phyloP scores from a whole-genome alignment of 2,329 filamentous ascomycete genomes.

The Penicillium brevicompactum region DNA sequence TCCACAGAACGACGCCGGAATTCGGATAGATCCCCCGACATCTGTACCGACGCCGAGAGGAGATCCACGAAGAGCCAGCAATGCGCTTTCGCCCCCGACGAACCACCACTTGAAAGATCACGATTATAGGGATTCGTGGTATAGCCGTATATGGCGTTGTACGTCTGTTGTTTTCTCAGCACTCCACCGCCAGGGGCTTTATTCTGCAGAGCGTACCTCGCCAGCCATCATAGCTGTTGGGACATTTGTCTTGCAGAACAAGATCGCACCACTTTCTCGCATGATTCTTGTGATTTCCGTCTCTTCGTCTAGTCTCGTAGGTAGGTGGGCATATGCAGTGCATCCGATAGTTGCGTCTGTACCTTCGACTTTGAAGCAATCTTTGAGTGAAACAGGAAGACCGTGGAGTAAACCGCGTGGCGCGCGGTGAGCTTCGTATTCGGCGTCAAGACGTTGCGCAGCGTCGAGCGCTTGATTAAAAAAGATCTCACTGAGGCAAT shows the following conservation, averaged over 20 bases:
- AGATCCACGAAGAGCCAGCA: constrained; percentile 52
- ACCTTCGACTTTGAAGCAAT: constrained; percentile 61
- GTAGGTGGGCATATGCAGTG: not conserved
- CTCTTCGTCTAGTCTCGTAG: not conserved
- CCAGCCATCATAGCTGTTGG: constrained; percentile 49
- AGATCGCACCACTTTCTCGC: constrained; percentile 45
- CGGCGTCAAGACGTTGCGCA: constrained; percentile 54
- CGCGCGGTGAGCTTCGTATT: constrained; percentile 51
- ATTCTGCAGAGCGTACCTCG: not conserved
- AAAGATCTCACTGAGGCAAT: constrained; percentile 38
- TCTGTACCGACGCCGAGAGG: constrained; percentile 57
- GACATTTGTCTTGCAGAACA: constrained; percentile 58
- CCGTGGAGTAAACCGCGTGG: constrained; percentile 68
- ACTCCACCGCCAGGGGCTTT: not conserved
- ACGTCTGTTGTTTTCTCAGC: constrained; percentile 21
- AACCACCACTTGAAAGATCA: constrained; percentile 54
- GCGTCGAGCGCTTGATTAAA: constrained; percentile 56
- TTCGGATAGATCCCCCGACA: constrained; percentile 56
- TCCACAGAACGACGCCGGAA: constrained; percentile 54
- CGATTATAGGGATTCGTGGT: constrained; percentile 53
- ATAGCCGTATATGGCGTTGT: constrained; percentile 55
- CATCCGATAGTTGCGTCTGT: constrained; percentile 22
- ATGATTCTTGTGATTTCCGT: not conserved
- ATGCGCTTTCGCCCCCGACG: constrained; percentile 57
- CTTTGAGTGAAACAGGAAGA: constrained; percentile 63